Evolutionary conservation across 2,329 filamentous ascomycete species (phyloP), one percentile per base, ranked within the genome.

Genomic region (Seiridium unicorne): DNA sequence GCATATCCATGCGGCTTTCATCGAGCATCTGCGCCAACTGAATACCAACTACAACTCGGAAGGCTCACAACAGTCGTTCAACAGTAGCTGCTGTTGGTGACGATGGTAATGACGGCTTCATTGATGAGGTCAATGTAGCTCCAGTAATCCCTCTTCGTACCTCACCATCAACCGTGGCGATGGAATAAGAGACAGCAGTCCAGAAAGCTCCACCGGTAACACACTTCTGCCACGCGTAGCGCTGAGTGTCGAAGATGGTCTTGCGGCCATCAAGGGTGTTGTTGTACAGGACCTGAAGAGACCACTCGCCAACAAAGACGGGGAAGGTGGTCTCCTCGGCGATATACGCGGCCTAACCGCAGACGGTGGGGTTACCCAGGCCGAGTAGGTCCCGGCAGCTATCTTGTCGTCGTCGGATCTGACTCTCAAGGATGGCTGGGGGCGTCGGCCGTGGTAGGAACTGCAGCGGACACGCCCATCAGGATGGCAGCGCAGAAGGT

Each of bases 301-400:
- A 64, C 71, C 72, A 75, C 61, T 75, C 72, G 31, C 74, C 73
- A 9, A 75, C 65, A 55, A 75, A 74, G 6, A 69, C 66, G 0
- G 72, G 71, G 64, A 73, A 73, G 44, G 68, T 72, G 7, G 55
- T 61, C 40, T 60, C 58, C 51, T 46, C 44, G 34, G 40, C 51
- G 31, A 53, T 31, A 40, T 53, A 51, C 35, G 46, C 51, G 35
- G 58, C 51, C 44, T 55, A 35, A 9, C 35, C 38, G 18, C 58
- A 60, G 9, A 55, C 47, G 6, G 51, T 34, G 34, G 32, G 44
- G 38, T 42, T 47, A 49, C 53, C 42, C 40, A 40, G n/a, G 11
- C 31, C 13, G 36, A 60, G 38, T 47, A 55, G 18, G 51, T 60
- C 13, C 44, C 44, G 11, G 35, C 40, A 57, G 40, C 51, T 34